Evolutionary conservation across 1,139 yeast genomes (phyloP).

Genomic region (Saccharomyces pastorianus): DNA sequence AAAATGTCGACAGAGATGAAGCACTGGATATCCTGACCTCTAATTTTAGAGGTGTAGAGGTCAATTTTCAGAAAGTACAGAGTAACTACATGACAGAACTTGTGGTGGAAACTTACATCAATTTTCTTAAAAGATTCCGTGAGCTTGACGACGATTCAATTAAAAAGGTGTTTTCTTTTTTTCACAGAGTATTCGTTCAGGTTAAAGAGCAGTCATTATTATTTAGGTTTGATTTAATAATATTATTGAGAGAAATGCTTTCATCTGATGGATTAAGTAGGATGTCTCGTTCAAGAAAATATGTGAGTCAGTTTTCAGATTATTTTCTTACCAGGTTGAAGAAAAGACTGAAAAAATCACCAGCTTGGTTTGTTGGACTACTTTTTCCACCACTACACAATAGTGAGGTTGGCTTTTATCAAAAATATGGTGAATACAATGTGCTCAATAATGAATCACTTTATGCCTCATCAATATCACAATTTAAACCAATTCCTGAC

Average conservation of each 20-base stretch:
- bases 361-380: constrained; percentile 54
- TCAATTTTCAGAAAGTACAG: constrained; percentile 43
- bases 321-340: constrained; percentile 62
- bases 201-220: constrained; percentile 54
- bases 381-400: constrained; percentile 57
- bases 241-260: constrained; percentile 42
- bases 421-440: constrained; percentile 40
- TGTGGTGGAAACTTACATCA: constrained; percentile 33
- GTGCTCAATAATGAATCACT: constrained; percentile 5
- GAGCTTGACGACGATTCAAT: constrained; percentile 59
- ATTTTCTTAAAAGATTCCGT: constrained; percentile 41
- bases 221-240: constrained; percentile 68
- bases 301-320: constrained; percentile 57
- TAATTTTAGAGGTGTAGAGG: constrained; percentile 31
- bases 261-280: constrained; percentile 32
- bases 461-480: constrained; percentile 20
- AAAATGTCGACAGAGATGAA: constrained; percentile 38
- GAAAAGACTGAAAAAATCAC: constrained; percentile 44
- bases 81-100: constrained; percentile 35
- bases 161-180: constrained; percentile 57
- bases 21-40: constrained; percentile 31
- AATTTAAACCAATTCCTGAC: constrained; percentile 20
- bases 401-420: constrained; percentile 35
- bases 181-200: constrained; percentile 63
- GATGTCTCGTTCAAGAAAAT: constrained; percentile 39